Conservation (phyloP, 2,329 filamentous ascomycete genomes). For the Pyricularia sp. region DNA sequence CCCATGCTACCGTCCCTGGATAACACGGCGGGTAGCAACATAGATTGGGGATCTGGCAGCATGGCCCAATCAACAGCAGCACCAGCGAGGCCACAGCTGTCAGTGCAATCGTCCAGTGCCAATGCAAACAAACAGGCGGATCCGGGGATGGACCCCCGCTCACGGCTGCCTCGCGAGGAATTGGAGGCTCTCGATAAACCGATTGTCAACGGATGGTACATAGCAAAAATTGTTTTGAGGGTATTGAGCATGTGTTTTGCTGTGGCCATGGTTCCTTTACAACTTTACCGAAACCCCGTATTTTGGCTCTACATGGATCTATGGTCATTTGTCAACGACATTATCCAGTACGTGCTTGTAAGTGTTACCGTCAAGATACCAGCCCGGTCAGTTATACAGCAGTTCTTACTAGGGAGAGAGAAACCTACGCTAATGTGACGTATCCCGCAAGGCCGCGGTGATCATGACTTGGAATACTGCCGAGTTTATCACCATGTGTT, state of each 20-base stretch:
- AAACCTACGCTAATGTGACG: background rate
- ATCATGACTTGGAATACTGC: conserved; percentile 13
- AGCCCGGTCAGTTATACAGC: too few species aligned
- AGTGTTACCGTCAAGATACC: background rate
- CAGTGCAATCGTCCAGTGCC: background rate
- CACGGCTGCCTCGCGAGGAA: background rate
- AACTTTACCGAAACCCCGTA: background rate
- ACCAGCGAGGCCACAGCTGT: background rate
- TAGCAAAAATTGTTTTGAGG: conserved; percentile 13
- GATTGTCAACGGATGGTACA: conserved; percentile 9
- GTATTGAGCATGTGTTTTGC: conserved; percentile 5
- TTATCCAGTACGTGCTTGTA: background rate
- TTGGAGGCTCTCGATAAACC: background rate
- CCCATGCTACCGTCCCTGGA: too few species aligned
- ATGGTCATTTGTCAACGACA: background rate
- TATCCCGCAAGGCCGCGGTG: background rate
- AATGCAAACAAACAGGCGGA: background rate
- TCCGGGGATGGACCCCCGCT: background rate
- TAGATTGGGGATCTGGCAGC: background rate
- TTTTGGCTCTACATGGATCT: background rate
- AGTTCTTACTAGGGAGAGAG: background rate
- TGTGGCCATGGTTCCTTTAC: conserved; percentile 4
- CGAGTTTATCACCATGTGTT: conserved; percentile 14
- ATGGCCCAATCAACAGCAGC: background rate
- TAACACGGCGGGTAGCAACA: background rate